A percentile compares a stretch with the other conserved stretches of the same genome.
Conservation (phyloP, 1,284 basidiomycete genomes). For the Paramarasmius palmivorus region DNA sequence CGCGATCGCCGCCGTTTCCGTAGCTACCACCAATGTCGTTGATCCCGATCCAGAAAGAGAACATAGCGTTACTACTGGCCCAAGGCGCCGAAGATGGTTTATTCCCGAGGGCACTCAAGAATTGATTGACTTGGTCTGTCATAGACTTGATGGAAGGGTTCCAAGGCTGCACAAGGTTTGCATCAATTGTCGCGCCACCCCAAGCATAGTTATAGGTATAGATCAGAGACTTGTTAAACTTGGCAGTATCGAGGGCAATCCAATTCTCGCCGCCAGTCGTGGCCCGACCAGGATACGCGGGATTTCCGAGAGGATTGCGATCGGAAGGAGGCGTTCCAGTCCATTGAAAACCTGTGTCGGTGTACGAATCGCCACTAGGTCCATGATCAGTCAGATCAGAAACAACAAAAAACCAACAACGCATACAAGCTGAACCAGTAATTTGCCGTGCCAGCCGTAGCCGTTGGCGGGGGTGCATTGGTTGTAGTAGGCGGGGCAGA, state of each 20-base stretch:
- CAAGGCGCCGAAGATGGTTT: slow-evolving; percentile 50
- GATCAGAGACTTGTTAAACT: slow-evolving; percentile 50
- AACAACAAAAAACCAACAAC: no score
- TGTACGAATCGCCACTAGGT: slow-evolving; percentile 54
- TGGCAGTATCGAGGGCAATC: slow-evolving; percentile 49
- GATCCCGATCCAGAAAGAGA: slow-evolving; percentile 62
- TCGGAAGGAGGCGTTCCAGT: slow-evolving; percentile 39
- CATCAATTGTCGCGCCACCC: slow-evolving; percentile 61
- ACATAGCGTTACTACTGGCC: slow-evolving; percentile 51
- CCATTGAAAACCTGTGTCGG: slow-evolving; percentile 49
- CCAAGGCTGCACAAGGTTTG: slow-evolving; percentile 49
- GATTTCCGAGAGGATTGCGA: slow-evolving; percentile 58
- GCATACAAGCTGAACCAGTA: slow-evolving; percentile 54
- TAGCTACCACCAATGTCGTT: slow-evolving; percentile 62
- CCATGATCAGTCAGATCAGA: no score
- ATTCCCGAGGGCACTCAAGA: slow-evolving; percentile 39
- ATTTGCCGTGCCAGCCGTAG: slow-evolving; percentile 29
- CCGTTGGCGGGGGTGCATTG: neutral
- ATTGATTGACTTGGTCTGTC: slow-evolving; percentile 25
- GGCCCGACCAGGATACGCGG: slow-evolving; percentile 55
- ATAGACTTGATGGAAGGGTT: slow-evolving; percentile 36
- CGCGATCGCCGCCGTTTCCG: slow-evolving; percentile 42
- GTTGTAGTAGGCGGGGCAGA: neutral
- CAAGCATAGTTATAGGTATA: slow-evolving; percentile 62
- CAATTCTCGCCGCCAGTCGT: slow-evolving; percentile 57